These are phyloP conservation scores for Rhodotorula sp. DNA, from an alignment of 1,284 basidiomycete genomes.

Conservation along the genomic window DNA sequence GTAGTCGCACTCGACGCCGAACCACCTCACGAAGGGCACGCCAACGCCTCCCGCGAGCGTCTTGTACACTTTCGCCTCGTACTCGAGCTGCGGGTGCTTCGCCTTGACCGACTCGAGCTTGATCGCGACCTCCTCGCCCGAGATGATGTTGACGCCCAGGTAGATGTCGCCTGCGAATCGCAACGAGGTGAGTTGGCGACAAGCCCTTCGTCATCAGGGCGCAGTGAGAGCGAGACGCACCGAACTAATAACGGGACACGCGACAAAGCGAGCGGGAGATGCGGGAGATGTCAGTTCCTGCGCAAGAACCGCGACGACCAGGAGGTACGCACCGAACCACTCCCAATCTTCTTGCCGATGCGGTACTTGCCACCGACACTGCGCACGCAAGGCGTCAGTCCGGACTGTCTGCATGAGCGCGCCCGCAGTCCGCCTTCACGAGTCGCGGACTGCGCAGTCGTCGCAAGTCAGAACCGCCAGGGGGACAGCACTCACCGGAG, in stretches of 20 bases:
- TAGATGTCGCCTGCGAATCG: slow-evolving; percentile 83
- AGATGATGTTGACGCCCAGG: slow-evolving; percentile 99
- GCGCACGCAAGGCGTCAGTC: not conserved
- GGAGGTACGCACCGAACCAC: slow-evolving; percentile 79
- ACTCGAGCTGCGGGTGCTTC: slow-evolving; percentile 99
- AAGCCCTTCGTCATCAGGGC: no score
- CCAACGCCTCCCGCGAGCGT: slow-evolving; percentile 96
- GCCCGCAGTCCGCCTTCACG: no score
- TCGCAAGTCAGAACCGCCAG: not conserved
- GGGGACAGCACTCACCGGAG: slow-evolving; percentile 21
- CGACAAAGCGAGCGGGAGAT: not conserved
- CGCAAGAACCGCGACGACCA: not conserved
- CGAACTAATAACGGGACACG: slow-evolving; percentile 8
- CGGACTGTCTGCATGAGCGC: not conserved
- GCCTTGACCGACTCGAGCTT: slow-evolving; percentile 99
- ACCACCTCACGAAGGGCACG: slow-evolving; percentile 97
- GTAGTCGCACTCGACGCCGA: slow-evolving; percentile 98
- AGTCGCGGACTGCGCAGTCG: not conserved
- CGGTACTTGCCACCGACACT: slow-evolving; percentile 53
- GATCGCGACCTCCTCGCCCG: slow-evolving; percentile 99
- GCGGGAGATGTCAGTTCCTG: not conserved
- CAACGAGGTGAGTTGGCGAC: not conserved
- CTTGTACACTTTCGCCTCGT: slow-evolving; percentile 62
- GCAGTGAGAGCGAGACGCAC: not conserved
- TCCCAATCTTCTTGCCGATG: slow-evolving; percentile 99